A percentile compares a stretch with the other conserved stretches of the same genome.
Conservation (phyloP, 352 stramenopile species). For the Globisporangium yorkense region DNA sequence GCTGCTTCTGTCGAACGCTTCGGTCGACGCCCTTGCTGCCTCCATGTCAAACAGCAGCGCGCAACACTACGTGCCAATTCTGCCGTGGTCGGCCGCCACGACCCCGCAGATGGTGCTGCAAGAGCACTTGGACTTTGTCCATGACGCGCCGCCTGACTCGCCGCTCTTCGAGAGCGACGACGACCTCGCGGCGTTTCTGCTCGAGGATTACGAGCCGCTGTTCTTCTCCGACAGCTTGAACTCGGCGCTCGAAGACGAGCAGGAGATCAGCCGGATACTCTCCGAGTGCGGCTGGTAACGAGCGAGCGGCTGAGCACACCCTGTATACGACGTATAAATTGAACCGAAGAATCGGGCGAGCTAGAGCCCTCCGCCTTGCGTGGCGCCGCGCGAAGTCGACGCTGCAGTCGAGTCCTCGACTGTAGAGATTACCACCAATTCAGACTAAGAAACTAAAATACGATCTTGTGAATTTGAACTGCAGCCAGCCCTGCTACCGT, state of each 20-base stretch:
- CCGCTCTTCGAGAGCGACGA: constrained; percentile 13
- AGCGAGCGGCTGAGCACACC: not conserved
- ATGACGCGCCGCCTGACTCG: constrained; percentile 2
- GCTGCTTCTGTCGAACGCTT: not conserved
- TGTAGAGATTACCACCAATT: too few species aligned
- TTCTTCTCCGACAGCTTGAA: constrained; percentile 11
- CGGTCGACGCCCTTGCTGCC: not conserved
- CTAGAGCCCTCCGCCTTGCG: not conserved
- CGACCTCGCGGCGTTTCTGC: constrained; percentile 13
- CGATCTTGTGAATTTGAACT: too few species aligned
- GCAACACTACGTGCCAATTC: constrained; percentile 9
- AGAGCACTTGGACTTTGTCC: constrained; percentile 15
- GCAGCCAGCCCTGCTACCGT: too few species aligned
- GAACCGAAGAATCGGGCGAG: not conserved
- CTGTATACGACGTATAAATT: not conserved
- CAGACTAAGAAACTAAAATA: not conserved
- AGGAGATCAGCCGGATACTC: constrained; percentile 19
- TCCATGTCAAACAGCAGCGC: not conserved
- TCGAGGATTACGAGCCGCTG: constrained; percentile 19
- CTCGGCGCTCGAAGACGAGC: constrained; percentile 12
- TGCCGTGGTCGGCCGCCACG: constrained; percentile 10
- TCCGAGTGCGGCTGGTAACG: constrained; percentile 14
- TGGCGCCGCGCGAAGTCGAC: not conserved
- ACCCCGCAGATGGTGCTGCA: constrained; percentile 15
- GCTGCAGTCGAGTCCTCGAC: not conserved